Evolutionary conservation across 73 alveolate genomes (phyloP), one percentile per base, ranked within the genome.

Genomic region (Uronychia binucleata): DNA sequence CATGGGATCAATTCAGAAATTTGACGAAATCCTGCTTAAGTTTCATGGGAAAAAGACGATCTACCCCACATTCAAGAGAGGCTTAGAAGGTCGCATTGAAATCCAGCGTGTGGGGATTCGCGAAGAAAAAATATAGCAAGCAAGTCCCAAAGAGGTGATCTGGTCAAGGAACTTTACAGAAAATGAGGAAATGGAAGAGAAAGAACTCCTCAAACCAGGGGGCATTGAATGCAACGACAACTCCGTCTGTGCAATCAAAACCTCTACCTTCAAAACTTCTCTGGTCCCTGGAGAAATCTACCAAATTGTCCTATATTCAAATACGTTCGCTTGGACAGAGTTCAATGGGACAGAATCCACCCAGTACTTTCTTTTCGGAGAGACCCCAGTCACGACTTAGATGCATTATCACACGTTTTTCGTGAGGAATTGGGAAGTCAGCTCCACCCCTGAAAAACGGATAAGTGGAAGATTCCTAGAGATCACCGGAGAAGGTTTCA

Each of bases 381-480:
- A 33, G 29, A n/a, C n/a, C n/a, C n/a, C n/a, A n/a, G n/a, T n/a
- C n/a, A 30, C 78, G 5, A 28, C 26, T 1, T 30, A 80, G 31
- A 58, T 77, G 31, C 34, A 77, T 33, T 34, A 76, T 33, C 91
- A 85, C 59, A 14, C 78, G 5, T 85, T 85, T 78, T 85, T 85
- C 57, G 81, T 77, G 28, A 85, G 91, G 77, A 74, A 78, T 1
- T 85, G 91, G 91, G 27, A 33, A 1, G 5, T 85, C 35, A 77
- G 0, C 33, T 86, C 91, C 1, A 30, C 19, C n/a, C n/a, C n/a
- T 5, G 19, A 46, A 46, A 46, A 46, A 19, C 5, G 19, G 67
- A 46, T 46, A 11, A 46, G 67, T 46, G 67, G 67, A 46, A 19
- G 19, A 11, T 11, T 46, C 67, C 19, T 46, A 46, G 67, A 46